phyloP scores from a whole-genome alignment of 305 asterid genomes.

The Rubia peregrina region DNA sequence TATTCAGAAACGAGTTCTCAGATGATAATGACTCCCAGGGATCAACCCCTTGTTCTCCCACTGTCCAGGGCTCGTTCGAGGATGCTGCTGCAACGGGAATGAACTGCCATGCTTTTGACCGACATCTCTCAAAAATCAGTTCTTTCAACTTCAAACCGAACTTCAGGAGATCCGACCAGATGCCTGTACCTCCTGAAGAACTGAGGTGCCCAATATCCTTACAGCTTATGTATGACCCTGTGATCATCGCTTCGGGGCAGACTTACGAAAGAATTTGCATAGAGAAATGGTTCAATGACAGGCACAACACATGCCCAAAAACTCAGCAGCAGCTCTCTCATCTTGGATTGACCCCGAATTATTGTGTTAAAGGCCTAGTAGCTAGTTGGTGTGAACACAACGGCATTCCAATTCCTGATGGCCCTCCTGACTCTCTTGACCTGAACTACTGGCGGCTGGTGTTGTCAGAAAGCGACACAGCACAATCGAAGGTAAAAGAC shows the following conservation, averaged over 20 bases:
- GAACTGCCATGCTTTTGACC: slow-evolving; percentile 61
- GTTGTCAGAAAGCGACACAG: slow-evolving; percentile 70
- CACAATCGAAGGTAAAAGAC: slow-evolving; percentile 55
- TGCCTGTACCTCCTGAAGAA: slow-evolving; percentile 89
- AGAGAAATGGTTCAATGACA: slow-evolving; percentile 91
- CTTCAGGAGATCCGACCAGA: slow-evolving; percentile 67
- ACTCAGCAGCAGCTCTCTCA: slow-evolving; percentile 93
- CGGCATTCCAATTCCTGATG: slow-evolving; percentile 69
- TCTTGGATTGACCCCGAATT: slow-evolving; percentile 84
- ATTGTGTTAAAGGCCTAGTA: slow-evolving; percentile 90
- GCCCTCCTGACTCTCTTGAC: slow-evolving; percentile 97
- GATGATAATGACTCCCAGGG: slow-evolving; percentile 99
- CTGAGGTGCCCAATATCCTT: slow-evolving; percentile 89
- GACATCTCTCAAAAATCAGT: slow-evolving; percentile 70
- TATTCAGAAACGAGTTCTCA: slow-evolving; percentile 83
- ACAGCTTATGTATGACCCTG: slow-evolving; percentile 95
- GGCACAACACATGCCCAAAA: slow-evolving; percentile 93
- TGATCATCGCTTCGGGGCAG: slow-evolving; percentile 92
- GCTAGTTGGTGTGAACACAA: slow-evolving; percentile 96
- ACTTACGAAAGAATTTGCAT: slow-evolving; percentile 94
- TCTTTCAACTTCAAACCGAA: slow-evolving; percentile 88
- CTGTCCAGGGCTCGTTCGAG: slow-evolving; percentile 65
- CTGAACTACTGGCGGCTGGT: slow-evolving; percentile 96
- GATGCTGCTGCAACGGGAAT: slow-evolving; percentile 44
- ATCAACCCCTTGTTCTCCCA: slow-evolving; percentile 98